Percentiles rank a stretch among this genome's conserved stretches.
Conservation (phyloP, 139 green algal genomes). For the Astrephomene gubernaculifera region DNA sequence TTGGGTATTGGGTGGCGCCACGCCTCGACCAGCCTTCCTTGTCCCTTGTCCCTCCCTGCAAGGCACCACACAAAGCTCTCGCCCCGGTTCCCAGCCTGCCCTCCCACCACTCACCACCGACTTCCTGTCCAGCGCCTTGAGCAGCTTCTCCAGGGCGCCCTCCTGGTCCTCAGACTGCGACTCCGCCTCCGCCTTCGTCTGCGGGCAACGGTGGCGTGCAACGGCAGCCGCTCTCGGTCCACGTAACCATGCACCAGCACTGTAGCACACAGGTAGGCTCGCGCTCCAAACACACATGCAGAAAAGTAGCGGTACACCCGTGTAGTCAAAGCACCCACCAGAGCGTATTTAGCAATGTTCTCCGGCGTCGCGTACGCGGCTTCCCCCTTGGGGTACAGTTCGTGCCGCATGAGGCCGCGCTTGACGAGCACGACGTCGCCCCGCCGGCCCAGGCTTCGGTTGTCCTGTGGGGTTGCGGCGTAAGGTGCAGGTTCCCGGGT, state of each 20-base stretch:
- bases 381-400: constrained; percentile 23
- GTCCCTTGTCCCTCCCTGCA: too few species aligned
- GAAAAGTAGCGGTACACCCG: too few species aligned
- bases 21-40: too few species aligned
- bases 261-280: too few species aligned
- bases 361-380: constrained; percentile 48
- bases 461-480: constrained; percentile 24
- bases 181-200: constrained; percentile 23
- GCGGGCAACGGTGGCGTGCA: too few species aligned
- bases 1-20: too few species aligned
- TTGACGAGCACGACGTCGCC: constrained; percentile 29
- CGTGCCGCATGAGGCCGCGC: constrained; percentile 34
- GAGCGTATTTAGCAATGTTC: constrained; percentile 36
- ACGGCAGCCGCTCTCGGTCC: too few species aligned
- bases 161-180: constrained; percentile 1
- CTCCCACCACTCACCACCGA: constrained; percentile 38
- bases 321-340: constrained; percentile 47
- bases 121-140: constrained; percentile 36
- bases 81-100: too few species aligned
- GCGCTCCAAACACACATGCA: too few species aligned
- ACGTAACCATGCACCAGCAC: too few species aligned
- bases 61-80: too few species aligned
- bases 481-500: too few species aligned
- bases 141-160: constrained; percentile 19
- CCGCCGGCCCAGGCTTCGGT: background rate